Evolutionary conservation across 2,329 filamentous ascomycete genomes (phyloP), one percentile per base, ranked within the genome.

Genomic region (Exserohilum turcica): DNA sequence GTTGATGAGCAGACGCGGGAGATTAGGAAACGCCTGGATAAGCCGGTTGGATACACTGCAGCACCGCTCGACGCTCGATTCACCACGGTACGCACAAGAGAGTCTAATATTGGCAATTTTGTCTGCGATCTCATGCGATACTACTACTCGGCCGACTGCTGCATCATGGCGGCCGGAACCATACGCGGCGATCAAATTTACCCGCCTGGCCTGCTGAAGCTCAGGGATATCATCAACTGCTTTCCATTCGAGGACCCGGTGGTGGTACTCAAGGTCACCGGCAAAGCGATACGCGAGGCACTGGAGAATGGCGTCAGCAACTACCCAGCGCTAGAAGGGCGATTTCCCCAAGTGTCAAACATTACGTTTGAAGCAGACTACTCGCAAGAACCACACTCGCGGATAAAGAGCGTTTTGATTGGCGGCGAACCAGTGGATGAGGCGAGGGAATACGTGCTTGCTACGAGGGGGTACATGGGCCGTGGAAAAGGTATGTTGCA

Each of bases 161-260:
- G 86, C 27, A 80, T 96, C 57, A 94, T 96, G 86, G 91, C 90
- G 0, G 83, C 89, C 0, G 92, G 92, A 0, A 96, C 92, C 0
- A 91, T 96, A 47, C 84, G 92, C 12, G 92, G 91, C 1, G 92
- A 96, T 67, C 90, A 94, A 72, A 86, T 96, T 28, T 96, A 96
- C 65, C 86, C 91, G 0, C 90, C 91, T 0, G 92, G 92, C 0
- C 79, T 92, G 0, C 77, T 96, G 6, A 80, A 87, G 19, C 77
- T 96, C 54, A 90, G 90, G 66, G 91, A 95, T 65, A 84, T 95
- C n/a, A 84, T 92, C 52, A 89, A 90, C 44, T 96, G 91, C 68
- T 96, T 96, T 62, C 92, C 92, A 0, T 96, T 97, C 64, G 92
- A 96, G 69, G 92, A 96, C 59, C 91, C 92, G 0, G 89, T 92